phyloP scores from a whole-genome alignment of 2,329 filamentous ascomycete species.

The Fusarium paranaense region DNA sequence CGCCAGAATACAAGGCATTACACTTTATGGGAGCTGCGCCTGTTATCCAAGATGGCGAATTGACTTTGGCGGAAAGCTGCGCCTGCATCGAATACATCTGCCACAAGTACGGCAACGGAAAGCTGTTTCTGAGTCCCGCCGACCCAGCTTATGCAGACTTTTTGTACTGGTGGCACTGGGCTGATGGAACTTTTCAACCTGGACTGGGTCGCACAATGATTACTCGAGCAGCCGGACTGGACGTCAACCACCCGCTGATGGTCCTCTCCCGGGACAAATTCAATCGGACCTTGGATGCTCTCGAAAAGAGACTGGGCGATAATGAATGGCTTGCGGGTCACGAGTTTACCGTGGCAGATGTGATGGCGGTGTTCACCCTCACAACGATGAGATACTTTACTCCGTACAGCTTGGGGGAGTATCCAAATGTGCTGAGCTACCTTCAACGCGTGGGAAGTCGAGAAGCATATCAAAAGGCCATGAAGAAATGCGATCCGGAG shows the following conservation, averaged over 20 bases:
- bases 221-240: slow-evolving; percentile 35
- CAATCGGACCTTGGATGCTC: slow-evolving; percentile 55
- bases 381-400: slow-evolving; percentile 70
- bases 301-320: slow-evolving; percentile 62
- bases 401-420: slow-evolving; percentile 54
- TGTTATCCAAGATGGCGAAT: slow-evolving; percentile 67
- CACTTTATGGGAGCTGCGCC: slow-evolving; percentile 68
- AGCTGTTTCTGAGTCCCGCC: slow-evolving; percentile 57
- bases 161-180: slow-evolving; percentile 74
- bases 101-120: slow-evolving; percentile 62
- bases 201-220: slow-evolving; percentile 52
- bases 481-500: slow-evolving; percentile 61
- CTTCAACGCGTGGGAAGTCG: slow-evolving; percentile 57
- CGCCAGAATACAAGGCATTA: slow-evolving; percentile 36
- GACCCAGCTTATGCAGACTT: slow-evolving; percentile 68
- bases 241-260: slow-evolving; percentile 40
- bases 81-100: slow-evolving; percentile 73
- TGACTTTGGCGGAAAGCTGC: slow-evolving; percentile 67
- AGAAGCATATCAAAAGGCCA: slow-evolving; percentile 60
- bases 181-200: slow-evolving; percentile 59
- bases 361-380: slow-evolving; percentile 71
- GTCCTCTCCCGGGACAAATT: slow-evolving; percentile 50
- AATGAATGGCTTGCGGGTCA: slow-evolving; percentile 69
- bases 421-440: slow-evolving; percentile 59
- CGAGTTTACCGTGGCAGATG: slow-evolving; percentile 73